Percentiles rank a stretch among this genome's conserved stretches.
These are phyloP conservation scores for Aspergillus tamarii DNA, from an alignment of 2,329 filamentous ascomycete genomes.

Conservation along the genomic window DNA sequence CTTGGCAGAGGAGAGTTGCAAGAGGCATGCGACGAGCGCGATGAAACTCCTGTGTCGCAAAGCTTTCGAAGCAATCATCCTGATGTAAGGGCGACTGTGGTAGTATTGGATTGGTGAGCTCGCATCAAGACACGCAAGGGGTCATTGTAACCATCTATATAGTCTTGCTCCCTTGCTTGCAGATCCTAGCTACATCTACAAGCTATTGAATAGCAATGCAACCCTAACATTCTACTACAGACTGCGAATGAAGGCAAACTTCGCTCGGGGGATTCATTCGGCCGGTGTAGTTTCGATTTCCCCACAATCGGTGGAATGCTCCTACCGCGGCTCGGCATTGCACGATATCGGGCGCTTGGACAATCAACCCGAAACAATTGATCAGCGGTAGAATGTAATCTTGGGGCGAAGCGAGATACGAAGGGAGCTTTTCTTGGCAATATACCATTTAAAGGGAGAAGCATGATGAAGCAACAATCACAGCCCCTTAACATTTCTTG, in stretches of 20 bases:
- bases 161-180: not conserved
- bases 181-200: not conserved
- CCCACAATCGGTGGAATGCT: not conserved
- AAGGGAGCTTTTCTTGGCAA: not conserved
- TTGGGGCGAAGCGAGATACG: not conserved
- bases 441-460: not conserved
- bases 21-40: not conserved
- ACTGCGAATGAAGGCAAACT: not conserved
- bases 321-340: not conserved
- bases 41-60: not conserved
- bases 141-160: not conserved
- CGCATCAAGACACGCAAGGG: not conserved
- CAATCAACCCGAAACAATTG: not conserved
- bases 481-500: not conserved
- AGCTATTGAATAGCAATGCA: not conserved
- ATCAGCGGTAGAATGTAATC: not conserved
- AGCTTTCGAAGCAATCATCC: not conserved
- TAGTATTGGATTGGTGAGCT: too few relatives aligned
- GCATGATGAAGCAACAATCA: not conserved
- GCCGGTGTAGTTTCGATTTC: not conserved
- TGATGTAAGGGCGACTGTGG: not conserved
- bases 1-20: not conserved
- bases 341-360: too few relatives aligned
- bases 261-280: not conserved
- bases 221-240: not conserved